A percentile compares a stretch with the other conserved stretches of the same genome.
Evolutionary conservation across 202 grass and related monocot genomes (phyloP).

Genomic region (Dendrocalamus latiflorus): DNA sequence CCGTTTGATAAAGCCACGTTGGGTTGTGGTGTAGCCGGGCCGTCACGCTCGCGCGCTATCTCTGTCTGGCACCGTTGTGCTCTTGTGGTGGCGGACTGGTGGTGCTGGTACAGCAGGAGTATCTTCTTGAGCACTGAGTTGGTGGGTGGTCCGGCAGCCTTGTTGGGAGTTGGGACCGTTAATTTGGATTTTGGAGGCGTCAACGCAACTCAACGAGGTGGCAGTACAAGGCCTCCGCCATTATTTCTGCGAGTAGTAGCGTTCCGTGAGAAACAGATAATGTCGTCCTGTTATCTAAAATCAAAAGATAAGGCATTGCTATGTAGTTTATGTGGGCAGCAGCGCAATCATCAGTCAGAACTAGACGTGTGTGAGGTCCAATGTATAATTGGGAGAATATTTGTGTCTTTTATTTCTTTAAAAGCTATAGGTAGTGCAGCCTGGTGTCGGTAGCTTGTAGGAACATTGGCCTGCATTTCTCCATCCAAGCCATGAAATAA

Average conservation of each 20-base stretch:
- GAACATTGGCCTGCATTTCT: neutral
- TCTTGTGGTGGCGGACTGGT: neutral
- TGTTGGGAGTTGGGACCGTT: constrained; percentile 24
- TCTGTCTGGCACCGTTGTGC: neutral
- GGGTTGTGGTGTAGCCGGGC: too few relatives aligned
- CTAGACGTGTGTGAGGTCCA: too few relatives aligned
- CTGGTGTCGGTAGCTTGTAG: too few relatives aligned
- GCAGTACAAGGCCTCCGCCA: too few relatives aligned
- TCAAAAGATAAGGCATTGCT: neutral
- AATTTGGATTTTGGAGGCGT: constrained; percentile 13
- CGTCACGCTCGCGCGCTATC: too few relatives aligned
- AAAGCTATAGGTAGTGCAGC: too few relatives aligned
- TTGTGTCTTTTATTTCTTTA: too few relatives aligned
- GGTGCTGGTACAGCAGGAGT: neutral
- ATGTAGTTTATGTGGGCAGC: neutral
- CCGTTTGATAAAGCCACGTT: too few relatives aligned
- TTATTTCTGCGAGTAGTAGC: too few relatives aligned
- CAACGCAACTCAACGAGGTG: neutral
- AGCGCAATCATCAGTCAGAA: too few relatives aligned
- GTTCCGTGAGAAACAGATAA: neutral
- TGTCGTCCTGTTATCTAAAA: neutral
- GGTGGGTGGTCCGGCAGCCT: neutral
- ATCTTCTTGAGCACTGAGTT: neutral
- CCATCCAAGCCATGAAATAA: neutral
- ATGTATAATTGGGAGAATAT: too few relatives aligned